Conservation (phyloP, 202 grass and related monocot genomes). For the Carex arenaria region DNA sequence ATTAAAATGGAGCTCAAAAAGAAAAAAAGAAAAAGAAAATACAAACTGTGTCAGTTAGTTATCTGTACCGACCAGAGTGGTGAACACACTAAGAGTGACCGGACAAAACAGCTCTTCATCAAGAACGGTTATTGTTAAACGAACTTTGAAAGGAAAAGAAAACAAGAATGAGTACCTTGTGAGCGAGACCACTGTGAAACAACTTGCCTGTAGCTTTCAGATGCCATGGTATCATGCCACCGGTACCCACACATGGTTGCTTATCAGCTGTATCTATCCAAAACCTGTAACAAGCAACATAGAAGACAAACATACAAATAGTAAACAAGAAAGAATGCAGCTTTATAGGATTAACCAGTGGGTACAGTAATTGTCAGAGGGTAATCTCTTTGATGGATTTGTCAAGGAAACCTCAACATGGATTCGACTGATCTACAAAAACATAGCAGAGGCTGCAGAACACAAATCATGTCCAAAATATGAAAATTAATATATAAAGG, state of each 20-base stretch:
- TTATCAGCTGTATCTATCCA: conserved; percentile 98
- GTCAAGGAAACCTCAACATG: neutral
- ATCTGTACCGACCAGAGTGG: too few relatives aligned
- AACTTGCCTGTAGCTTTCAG: conserved; percentile 83
- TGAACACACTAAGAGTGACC: too few relatives aligned
- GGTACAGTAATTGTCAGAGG: neutral
- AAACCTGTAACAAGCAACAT: conserved; percentile 44
- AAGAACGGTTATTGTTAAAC: neutral
- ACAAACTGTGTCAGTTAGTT: neutral
- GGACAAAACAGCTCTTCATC: neutral
- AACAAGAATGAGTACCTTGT: conserved; percentile 58
- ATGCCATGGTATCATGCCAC: conserved; percentile 85
- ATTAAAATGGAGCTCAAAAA: neutral
- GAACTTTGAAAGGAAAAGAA: neutral
- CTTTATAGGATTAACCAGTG: neutral
- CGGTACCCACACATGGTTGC: conserved; percentile 87
- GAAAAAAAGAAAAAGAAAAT: neutral
- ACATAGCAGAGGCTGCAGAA: neutral
- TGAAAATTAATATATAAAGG: neutral
- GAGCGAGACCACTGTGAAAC: conserved; percentile 92
- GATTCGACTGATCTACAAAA: neutral
- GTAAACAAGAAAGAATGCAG: neutral
- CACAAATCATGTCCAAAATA: neutral
- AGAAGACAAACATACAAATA: neutral
- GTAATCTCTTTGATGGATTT: neutral